Evolutionary conservation across 2,329 filamentous ascomycete genomes (phyloP), one percentile per base, ranked within the genome.

Genomic region (Phialocephala subalpina): DNA sequence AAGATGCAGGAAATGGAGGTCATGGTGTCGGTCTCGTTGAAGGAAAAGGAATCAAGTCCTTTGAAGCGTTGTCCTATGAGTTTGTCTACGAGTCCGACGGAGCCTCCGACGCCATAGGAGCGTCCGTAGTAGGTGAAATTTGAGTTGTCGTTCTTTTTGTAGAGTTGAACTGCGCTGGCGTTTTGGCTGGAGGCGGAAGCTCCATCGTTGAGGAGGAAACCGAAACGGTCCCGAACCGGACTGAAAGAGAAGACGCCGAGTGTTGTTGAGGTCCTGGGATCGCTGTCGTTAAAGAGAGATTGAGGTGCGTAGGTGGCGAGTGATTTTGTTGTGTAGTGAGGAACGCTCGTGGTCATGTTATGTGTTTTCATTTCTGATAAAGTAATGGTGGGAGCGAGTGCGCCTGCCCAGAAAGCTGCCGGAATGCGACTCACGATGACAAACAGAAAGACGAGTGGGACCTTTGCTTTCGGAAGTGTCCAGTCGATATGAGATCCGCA

Each of bases 121-220:
- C 42, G 42, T 7, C 42, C 42, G 9, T 45, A 45, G 42, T 45
- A 45, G 9, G 42, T 45, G n/a, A 45, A 45, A 20, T 45, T 45
- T 18, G 42, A 45, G 14, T 45, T 45, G 42, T 45, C 42, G 42
- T 45, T 45, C 18, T 45, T 45, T n/a, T 45, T 45, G 42, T 45
- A 45, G 12, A 45, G 42, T 20, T 45, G 42, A 45, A 45, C 42
- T n/a, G 18, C 42, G 20, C 42, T 45, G 7, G 16, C 20, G n/a
- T 45, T 45, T 18, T 45, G 42, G 42, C 42, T 45, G 8, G 42
- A 45, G 1, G 42, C 42, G 7, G 42, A 45, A 45, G 42, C 42
- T 20, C 42, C 42, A 45, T 45, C 42, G 9, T 45, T 45, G 16
- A 45, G 20, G 2, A 45, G n/a, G 42, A 45, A 45, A 11, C 42